Base-by-base conservation (phyloP, 2,329 filamentous ascomycete species). In the Monosporascus sp. region DNA sequence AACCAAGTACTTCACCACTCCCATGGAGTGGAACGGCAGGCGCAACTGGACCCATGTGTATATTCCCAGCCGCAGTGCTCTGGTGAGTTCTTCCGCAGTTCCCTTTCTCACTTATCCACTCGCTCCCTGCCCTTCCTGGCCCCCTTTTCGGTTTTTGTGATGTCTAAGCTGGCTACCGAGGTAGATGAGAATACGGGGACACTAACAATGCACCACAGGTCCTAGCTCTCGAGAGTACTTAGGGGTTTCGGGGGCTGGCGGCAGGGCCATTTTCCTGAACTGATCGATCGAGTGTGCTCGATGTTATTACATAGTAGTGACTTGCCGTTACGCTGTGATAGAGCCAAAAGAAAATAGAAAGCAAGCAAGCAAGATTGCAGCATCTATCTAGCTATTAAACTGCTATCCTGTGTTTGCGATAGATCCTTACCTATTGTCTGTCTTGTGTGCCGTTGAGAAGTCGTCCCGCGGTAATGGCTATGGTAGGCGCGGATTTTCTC, bases 11-110 rank as follows among this genome's bases (percentile, higher is more conserved):
- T 97, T 96, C 70, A 97, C 94, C 0, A 95, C 90, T 5, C 83
- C 90, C 15, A 83, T 97, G 75, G 80, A 82, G 57, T 97, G 94
- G 94, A 97, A 97, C 67, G 83, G 82, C 15, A 79, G 94, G 57
- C 87, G 82, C 75, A 97, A 97, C 72, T 97, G 90, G 75, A 83
- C 90, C 47, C 94, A 97, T 68, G 82, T 97, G 50, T 99, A 99
- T 68, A 83, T 96, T 55, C 93, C 93, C 17, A 83, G 83, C 50
- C 80, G 93, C 63, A 91, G 88, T 56, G 93, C 90, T 20, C 75
- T 97, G 69, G 92, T 96, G 75, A 74, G 81, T 74, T 50, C 46
- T 41, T 39, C 46, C 35, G n/a, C 31, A 6, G 27, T 8, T n/a
- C 39, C 18, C 25, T 18, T n/a, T 24, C 25, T 48, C 52, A 52